These are phyloP conservation scores for Podospora pseudoanserina DNA, from an alignment of 495 filamentous ascomycete species.

Conservation along the genomic window DNA sequence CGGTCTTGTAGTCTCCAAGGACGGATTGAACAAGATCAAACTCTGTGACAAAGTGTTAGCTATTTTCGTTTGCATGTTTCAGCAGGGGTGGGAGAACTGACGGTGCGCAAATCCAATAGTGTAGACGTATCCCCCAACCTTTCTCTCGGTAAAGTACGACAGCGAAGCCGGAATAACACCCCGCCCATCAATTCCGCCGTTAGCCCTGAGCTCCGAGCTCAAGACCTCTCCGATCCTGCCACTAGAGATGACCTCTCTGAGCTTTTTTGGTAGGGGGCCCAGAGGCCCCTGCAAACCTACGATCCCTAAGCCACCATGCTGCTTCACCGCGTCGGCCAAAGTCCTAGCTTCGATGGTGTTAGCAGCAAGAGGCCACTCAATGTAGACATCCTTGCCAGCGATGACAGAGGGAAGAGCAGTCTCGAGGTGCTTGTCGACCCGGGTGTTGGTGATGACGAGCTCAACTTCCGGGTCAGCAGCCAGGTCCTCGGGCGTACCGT, in stretches of 20 bases:
- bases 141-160: constrained; percentile 43
- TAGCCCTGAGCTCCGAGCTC: constrained; percentile 47
- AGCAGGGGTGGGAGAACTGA: constrained; percentile 24
- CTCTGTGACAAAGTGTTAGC: constrained; percentile 15
- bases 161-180: constrained; percentile 30
- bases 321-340: constrained; percentile 38
- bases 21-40: constrained; percentile 41
- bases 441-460: constrained; percentile 53
- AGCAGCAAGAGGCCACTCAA: constrained; percentile 56
- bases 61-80: background rate
- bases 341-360: constrained; percentile 37
- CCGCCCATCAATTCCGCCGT: constrained; percentile 37
- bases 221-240: constrained; percentile 54
- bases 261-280: constrained; percentile 40
- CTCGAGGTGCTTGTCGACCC: constrained; percentile 52
- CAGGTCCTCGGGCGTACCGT: constrained; percentile 50
- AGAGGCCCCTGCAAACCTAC: constrained; percentile 52
- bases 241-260: constrained; percentile 45
- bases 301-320: constrained; percentile 41
- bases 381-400: constrained; percentile 56
- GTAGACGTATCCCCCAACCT: constrained; percentile 48
- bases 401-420: constrained; percentile 40
- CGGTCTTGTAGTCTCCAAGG: constrained; percentile 41
- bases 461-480: constrained; percentile 50
- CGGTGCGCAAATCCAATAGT: constrained; percentile 54